A percentile compares a stretch with the other conserved stretches of the same genome.
Conservation (phyloP, 495 filamentous ascomycete species). For the Durotheca rogersii region DNA sequence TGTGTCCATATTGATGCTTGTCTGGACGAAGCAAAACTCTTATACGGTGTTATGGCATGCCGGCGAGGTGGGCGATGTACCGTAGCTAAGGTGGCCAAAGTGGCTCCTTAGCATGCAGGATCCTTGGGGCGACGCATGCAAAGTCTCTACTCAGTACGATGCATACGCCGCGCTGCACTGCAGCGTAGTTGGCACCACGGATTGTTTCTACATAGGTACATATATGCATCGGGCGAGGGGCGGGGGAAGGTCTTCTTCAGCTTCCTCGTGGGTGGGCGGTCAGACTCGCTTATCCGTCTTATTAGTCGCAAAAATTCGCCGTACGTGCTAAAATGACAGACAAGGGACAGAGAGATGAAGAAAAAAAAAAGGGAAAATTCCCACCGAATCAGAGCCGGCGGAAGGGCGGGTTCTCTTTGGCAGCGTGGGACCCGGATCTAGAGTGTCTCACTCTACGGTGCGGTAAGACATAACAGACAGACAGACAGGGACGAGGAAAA, state of each 20-base stretch:
- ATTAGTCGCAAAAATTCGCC: constrained; percentile 4
- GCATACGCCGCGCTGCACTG: no score
- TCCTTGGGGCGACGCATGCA: no score
- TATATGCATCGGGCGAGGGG: constrained; percentile 20
- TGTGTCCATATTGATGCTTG: no score
- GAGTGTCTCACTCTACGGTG: constrained; percentile 28
- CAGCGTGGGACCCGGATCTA: constrained; percentile 24
- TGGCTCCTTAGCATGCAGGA: constrained; percentile 21
- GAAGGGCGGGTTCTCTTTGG: constrained; percentile 14
- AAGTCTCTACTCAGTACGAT: no score
- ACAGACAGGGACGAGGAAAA: constrained; percentile 10
- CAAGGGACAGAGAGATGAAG: constrained; percentile 5
- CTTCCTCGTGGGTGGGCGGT: constrained; percentile 7
- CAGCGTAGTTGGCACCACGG: no score
- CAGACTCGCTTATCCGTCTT: constrained; percentile 15
- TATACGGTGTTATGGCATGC: no score
- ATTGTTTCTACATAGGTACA: no score
- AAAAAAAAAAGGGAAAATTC: constrained; percentile 7
- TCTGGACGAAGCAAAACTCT: no score
- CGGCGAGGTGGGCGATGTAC: no score
- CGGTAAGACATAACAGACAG: constrained; percentile 8
- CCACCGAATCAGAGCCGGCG: constrained; percentile 21
- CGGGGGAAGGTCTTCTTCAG: constrained; percentile 6
- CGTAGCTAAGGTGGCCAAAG: no score
- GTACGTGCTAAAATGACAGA: no score